phyloP scores from a whole-genome alignment of 257 asterid species.

The Plectranthus barbatus region DNA sequence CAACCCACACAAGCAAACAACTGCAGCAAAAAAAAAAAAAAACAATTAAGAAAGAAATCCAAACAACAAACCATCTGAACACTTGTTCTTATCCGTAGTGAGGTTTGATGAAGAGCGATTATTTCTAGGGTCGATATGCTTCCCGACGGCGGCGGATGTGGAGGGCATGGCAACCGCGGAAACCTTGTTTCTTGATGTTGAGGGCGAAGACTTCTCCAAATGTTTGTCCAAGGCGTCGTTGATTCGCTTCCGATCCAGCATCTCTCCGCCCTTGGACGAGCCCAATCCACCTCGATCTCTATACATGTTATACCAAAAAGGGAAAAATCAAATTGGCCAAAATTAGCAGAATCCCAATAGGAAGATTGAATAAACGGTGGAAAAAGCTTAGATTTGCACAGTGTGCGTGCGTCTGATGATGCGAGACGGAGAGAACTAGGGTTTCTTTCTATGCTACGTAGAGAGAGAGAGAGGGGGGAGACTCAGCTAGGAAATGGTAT shows the following conservation, averaged over 20 bases:
- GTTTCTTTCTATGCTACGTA: conserved; percentile 17
- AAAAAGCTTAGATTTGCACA: conserved; percentile 15
- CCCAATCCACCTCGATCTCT: conserved; percentile 53
- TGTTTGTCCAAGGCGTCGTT: conserved; percentile 49
- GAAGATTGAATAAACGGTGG: conserved; percentile 1
- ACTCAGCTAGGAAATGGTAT: conserved; percentile 19
- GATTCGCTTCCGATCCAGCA: conserved; percentile 54
- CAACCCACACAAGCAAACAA: background rate
- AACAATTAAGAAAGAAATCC: background rate
- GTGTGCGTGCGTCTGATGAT: conserved; percentile 4
- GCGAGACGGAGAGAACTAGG: conserved; percentile 30
- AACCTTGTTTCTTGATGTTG: conserved; percentile 38
- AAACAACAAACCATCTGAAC: conserved; percentile 30
- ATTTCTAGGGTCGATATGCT: conserved; percentile 32
- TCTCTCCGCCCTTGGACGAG: conserved; percentile 40
- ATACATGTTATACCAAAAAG: conserved; percentile 29
- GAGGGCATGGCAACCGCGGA: conserved; percentile 33
- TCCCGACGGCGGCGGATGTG: conserved; percentile 29
- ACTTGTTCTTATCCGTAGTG: conserved; percentile 25
- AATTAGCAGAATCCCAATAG: background rate
- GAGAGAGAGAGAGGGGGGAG: conserved; percentile 14
- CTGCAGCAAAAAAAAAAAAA: background rate
- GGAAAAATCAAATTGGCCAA: background rate
- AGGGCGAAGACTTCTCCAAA: conserved; percentile 50
- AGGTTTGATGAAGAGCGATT: conserved; percentile 29